These are phyloP conservation scores for Chaetomiaceae sp. DNA, from an alignment of 2,329 filamentous ascomycete species.

Conservation along the genomic window DNA sequence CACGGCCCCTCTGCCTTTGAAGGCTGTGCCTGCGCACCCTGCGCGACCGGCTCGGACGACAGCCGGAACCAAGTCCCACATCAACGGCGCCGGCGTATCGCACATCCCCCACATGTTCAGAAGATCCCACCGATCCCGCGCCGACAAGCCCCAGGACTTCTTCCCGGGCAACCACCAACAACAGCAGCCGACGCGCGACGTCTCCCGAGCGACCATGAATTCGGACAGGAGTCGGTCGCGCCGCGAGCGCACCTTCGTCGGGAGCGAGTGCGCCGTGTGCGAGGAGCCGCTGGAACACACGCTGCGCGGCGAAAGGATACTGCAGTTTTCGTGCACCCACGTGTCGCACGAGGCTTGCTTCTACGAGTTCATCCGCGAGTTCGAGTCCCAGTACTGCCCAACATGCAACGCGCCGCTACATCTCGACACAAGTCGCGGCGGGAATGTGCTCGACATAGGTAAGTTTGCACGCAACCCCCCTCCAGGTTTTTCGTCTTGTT, in stretches of 20 bases:
- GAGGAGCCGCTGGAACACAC: constrained; percentile 96
- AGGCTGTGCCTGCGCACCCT: constrained; percentile 1
- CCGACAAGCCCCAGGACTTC: constrained; percentile 33
- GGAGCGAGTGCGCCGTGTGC: constrained; percentile 89
- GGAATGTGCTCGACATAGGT: constrained; percentile 91
- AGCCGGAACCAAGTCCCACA: not conserved
- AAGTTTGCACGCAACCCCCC: constrained; percentile 25
- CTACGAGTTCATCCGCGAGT: constrained; percentile 95
- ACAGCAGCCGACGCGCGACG: constrained; percentile 28
- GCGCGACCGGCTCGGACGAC: constrained; percentile 5
- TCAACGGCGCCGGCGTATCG: constrained; percentile 9
- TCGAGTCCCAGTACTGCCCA: constrained; percentile 89
- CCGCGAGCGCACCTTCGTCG: constrained; percentile 90
- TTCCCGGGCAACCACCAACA: constrained; percentile 34
- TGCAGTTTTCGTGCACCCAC: constrained; percentile 95
- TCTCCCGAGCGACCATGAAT: constrained; percentile 57
- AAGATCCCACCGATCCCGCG: constrained; percentile 40
- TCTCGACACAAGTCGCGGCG: constrained; percentile 84
- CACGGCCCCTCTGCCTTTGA: constrained; percentile 20
- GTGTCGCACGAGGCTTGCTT: constrained; percentile 98
- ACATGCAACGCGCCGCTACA: constrained; percentile 88
- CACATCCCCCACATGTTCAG: constrained; percentile 38
- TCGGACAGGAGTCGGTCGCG: constrained; percentile 72
- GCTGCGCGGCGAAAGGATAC: constrained; percentile 82
- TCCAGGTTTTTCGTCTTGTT: not conserved